Evolutionary conservation across 2,329 filamentous ascomycete species (phyloP).

Genomic region (Cytospora piceae): DNA sequence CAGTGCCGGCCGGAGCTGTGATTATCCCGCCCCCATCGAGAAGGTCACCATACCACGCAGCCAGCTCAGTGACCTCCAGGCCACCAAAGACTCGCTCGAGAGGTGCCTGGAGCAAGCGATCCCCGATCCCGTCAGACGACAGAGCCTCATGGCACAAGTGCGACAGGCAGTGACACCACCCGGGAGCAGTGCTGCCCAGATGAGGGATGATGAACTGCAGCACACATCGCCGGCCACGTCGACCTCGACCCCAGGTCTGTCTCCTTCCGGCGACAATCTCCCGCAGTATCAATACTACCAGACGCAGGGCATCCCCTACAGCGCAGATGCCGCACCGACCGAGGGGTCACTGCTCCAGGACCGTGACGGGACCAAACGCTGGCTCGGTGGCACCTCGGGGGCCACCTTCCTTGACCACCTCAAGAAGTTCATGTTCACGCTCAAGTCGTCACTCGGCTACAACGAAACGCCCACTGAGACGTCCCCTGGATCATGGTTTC

Average conservation of each 20-base stretch:
- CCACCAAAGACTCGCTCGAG: slow-evolving; percentile 47
- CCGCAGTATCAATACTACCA: slow-evolving; percentile 15
- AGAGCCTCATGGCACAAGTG: slow-evolving; percentile 38
- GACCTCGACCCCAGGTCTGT: slow-evolving; percentile 31
- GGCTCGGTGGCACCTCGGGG: slow-evolving; percentile 54
- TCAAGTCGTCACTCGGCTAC: slow-evolving; percentile 39
- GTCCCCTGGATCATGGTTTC: slow-evolving; percentile 40
- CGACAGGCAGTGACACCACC: slow-evolving; percentile 22
- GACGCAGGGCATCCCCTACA: neutral
- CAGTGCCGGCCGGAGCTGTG: slow-evolving; percentile 46
- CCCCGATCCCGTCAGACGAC: slow-evolving; percentile 42
- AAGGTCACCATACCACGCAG: slow-evolving; percentile 48
- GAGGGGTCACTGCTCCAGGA: slow-evolving; percentile 52
- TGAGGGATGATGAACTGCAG: slow-evolving; percentile 11
- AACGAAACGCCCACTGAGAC: slow-evolving; percentile 25
- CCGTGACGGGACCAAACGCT: slow-evolving; percentile 48
- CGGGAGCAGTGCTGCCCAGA: slow-evolving; percentile 30
- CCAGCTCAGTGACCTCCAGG: slow-evolving; percentile 47
- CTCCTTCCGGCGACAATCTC: slow-evolving; percentile 13
- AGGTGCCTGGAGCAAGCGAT: slow-evolving; percentile 43
- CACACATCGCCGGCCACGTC: slow-evolving; percentile 30
- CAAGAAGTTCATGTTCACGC: slow-evolving; percentile 51
- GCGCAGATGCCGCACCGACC: slow-evolving; percentile 22
- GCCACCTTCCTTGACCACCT: slow-evolving; percentile 54
- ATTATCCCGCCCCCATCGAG: slow-evolving; percentile 50